These are phyloP conservation scores for Chaetomium strumarium DNA, from an alignment of 2,329 filamentous ascomycete species.

Conservation along the genomic window DNA sequence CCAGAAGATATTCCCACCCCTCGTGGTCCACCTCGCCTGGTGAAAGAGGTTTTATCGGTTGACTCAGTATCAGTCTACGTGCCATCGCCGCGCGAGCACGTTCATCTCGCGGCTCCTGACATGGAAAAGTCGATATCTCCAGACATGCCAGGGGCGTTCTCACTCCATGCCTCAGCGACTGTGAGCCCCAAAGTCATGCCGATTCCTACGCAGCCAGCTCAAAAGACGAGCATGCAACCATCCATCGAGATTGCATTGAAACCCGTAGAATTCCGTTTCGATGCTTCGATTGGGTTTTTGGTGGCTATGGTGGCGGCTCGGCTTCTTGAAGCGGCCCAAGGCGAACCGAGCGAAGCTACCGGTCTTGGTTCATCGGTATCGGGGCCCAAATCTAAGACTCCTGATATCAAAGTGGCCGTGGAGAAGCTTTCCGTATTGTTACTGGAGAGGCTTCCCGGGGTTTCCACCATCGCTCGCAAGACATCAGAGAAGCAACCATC, in stretches of 20 bases:
- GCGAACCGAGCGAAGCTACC: slow-evolving; percentile 17
- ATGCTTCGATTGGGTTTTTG: slow-evolving; percentile 51
- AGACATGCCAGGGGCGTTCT: slow-evolving; percentile 58
- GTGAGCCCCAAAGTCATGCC: slow-evolving; percentile 28
- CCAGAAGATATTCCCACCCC: slow-evolving; percentile 44
- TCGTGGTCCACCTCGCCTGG: slow-evolving; percentile 47
- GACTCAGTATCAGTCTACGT: slow-evolving; percentile 49
- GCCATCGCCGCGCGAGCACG: slow-evolving; percentile 44
- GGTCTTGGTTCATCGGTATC: slow-evolving; percentile 10
- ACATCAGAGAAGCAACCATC: slow-evolving; percentile 37
- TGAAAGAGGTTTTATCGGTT: slow-evolving; percentile 49
- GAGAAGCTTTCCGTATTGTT: slow-evolving; percentile 51
- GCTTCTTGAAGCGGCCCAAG: slow-evolving; percentile 41
- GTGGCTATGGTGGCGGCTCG: slow-evolving; percentile 46
- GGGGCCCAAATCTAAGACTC: slow-evolving; percentile 23
- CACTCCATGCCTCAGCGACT: slow-evolving; percentile 34
- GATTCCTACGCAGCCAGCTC: neutral
- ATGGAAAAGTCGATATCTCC: slow-evolving; percentile 39
- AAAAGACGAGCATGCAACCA: slow-evolving; percentile 26
- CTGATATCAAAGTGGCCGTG: slow-evolving; percentile 40
- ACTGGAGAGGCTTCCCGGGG: slow-evolving; percentile 47
- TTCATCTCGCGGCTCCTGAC: slow-evolving; percentile 30
- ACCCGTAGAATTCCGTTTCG: slow-evolving; percentile 48
- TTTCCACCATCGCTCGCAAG: slow-evolving; percentile 45
- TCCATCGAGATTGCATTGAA: slow-evolving; percentile 47